Percentiles rank a stretch among this genome's conserved stretches.
Evolutionary conservation across 352 stramenopile species (phyloP).

Genomic region (Pythium coloratum): DNA sequence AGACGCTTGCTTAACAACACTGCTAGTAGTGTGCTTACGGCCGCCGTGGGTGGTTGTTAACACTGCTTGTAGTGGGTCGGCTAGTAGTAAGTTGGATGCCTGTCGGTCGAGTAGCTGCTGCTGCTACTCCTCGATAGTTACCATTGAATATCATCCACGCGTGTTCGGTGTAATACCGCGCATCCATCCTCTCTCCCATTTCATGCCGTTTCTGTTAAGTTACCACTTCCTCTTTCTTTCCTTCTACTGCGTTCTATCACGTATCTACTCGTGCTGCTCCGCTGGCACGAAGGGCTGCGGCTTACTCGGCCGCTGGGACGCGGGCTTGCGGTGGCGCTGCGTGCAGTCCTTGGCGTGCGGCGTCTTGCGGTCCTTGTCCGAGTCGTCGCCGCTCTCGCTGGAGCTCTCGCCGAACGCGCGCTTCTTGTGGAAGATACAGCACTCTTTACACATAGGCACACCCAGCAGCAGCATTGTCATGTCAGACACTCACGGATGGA

Average conservation of each 20-base stretch:
- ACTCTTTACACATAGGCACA: slow-evolving; percentile 71
- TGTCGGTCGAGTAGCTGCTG: neutral
- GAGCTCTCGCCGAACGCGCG: slow-evolving; percentile 90
- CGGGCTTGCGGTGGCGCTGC: slow-evolving; percentile 30
- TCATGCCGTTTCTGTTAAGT: neutral
- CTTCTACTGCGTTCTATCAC: neutral
- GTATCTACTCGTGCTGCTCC: neutral
- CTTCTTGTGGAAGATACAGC: slow-evolving; percentile 94
- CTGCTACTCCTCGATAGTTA: neutral
- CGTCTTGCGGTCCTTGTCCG: slow-evolving; percentile 42
- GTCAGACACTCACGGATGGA: neutral
- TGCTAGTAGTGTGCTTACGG: neutral
- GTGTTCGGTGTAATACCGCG: neutral
- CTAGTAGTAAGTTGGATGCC: neutral
- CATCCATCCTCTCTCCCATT: neutral
- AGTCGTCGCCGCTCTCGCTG: slow-evolving; percentile 87
- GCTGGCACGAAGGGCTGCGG: slow-evolving; percentile 20
- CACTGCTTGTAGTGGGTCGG: neutral
- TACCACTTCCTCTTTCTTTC: neutral
- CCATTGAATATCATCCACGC: neutral
- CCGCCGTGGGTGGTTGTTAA: too few species aligned
- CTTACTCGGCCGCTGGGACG: slow-evolving; percentile 28
- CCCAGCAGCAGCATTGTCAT: neutral
- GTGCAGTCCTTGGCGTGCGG: slow-evolving; percentile 19
- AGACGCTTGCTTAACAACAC: neutral